Evolutionary conservation across 2,329 filamentous ascomycete genomes (phyloP).

Genomic region (Lachnum nothofagi): DNA sequence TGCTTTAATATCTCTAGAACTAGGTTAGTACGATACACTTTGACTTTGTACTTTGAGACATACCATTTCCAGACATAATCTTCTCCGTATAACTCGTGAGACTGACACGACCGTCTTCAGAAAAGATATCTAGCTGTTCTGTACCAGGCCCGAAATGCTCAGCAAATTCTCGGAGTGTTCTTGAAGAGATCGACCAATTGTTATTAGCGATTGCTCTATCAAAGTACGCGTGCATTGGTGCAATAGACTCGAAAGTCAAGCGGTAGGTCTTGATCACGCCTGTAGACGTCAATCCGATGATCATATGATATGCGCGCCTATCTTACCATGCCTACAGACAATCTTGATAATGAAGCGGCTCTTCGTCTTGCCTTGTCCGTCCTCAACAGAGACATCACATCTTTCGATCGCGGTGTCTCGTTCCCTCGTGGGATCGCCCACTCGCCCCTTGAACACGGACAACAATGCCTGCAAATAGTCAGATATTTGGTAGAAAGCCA

Average conservation of each 20-base stretch:
- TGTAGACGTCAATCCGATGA: constrained; percentile 26
- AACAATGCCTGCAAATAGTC: constrained; percentile 51
- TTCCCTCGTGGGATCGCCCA: constrained; percentile 56
- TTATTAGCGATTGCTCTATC: constrained; percentile 61
- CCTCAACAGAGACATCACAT: constrained; percentile 70
- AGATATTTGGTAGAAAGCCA: background rate
- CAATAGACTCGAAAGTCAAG: constrained; percentile 66
- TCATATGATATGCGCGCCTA: background rate
- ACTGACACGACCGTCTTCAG: constrained; percentile 62
- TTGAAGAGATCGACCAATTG: constrained; percentile 67
- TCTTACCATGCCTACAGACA: constrained; percentile 62
- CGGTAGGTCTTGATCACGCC: constrained; percentile 73
- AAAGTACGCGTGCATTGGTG: constrained; percentile 74
- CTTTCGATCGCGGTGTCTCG: constrained; percentile 66
- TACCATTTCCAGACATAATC: constrained; percentile 62
- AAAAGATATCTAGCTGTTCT: constrained; percentile 74
- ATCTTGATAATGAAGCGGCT: constrained; percentile 72
- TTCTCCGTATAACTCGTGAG: constrained; percentile 82
- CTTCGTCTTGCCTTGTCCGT: constrained; percentile 59
- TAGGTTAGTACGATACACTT: constrained; percentile 8
- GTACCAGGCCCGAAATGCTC: constrained; percentile 78
- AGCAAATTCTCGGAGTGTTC: constrained; percentile 67
- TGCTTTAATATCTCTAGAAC: constrained; percentile 67
- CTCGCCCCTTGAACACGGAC: constrained; percentile 67
- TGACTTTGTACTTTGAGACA: constrained; percentile 5